Evolutionary conservation across 2,329 filamentous ascomycete species (phyloP).

Genomic region (Fonsecaea monophora): DNA sequence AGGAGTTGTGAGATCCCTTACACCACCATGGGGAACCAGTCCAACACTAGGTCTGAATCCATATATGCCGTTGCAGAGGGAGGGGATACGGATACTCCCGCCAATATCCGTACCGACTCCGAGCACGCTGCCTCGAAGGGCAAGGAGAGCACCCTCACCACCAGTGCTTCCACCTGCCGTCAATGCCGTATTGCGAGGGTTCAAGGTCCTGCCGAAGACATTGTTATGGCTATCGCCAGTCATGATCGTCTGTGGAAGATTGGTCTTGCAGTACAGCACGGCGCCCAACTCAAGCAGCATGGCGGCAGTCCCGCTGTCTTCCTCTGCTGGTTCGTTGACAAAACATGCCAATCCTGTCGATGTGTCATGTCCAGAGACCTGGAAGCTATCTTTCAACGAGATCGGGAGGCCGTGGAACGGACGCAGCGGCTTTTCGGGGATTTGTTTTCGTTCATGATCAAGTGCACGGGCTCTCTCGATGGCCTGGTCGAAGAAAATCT

Average conservation of each 20-base stretch:
- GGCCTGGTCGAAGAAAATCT: constrained; percentile 56
- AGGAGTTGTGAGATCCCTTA: constrained; percentile 55
- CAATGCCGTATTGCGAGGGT: constrained; percentile 66
- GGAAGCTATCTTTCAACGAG: constrained; percentile 40
- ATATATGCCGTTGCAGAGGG: constrained; percentile 59
- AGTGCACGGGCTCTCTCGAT: constrained; percentile 64
- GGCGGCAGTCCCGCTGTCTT: constrained; percentile 37
- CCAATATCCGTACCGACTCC: constrained; percentile 68
- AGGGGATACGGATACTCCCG: constrained; percentile 54
- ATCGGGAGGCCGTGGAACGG: constrained; percentile 32
- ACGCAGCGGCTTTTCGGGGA: constrained; percentile 52
- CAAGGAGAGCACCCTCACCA: constrained; percentile 67
- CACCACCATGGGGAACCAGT: constrained; percentile 60
- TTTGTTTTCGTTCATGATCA: constrained; percentile 52
- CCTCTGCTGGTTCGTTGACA: constrained; percentile 38
- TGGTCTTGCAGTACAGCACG: constrained; percentile 60
- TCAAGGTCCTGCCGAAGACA: constrained; percentile 64
- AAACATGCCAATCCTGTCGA: constrained; percentile 42
- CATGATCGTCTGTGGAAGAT: constrained; percentile 58
- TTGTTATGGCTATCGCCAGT: constrained; percentile 62
- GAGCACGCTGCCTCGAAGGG: constrained; percentile 63
- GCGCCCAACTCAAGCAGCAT: constrained; percentile 50
- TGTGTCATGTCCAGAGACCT: constrained; percentile 42
- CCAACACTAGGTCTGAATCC: constrained; percentile 57
- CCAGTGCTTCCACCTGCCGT: constrained; percentile 70